Base-by-base conservation (phyloP, 176 grass and related monocot genomes). In the Hsuehochloa calcarea region DNA sequence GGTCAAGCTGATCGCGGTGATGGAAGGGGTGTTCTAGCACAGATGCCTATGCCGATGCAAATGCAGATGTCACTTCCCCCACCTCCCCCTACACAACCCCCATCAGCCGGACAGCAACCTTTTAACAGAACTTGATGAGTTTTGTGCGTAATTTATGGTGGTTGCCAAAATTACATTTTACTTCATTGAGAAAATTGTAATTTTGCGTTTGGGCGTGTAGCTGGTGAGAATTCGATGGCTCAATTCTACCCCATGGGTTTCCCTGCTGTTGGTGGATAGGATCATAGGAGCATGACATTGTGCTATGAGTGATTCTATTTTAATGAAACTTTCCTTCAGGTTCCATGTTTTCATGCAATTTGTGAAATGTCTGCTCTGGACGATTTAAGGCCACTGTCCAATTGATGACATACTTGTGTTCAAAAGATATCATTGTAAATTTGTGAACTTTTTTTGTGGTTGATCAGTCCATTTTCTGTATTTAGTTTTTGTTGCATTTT, bases 41-140 rank as follows among this genome's bases (percentile, higher is more conserved):
- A 89, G 77, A 54, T 91, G 16, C 91, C 85, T 71, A 87, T 87
- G 85, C 62, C 49, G 39, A 91, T 96, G 80, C 91, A 91, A 69
- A 88, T 96, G 86, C 91, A 83, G n/a, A 91, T 91, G 85, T 55
- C 85, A 69, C 78, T 89, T 8, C 88, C 89, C 65, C 89, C 88
- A 41, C 92, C 89, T 69, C 91, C 87, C 22, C 90, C 79, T 59
- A 44, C 79, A 35, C 89, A 89, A 26, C 91, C 87, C 5, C 78
- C 91, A n/a, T 80, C 89, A 54, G 83, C 81, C 4, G 64, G 75
- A 74, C 94, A 93, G 35, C 88, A 82, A 69, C 54, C 89, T 80
- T 96, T 93, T 35, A 87, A 82, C 79, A 67, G 91, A 70, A 79
- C 23, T 75, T 92, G 81, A 94, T 85, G 26, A 23, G 17, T 76